Evolutionary conservation across 2,329 filamentous ascomycete genomes (phyloP).

Genomic region (Neonectria sp.): DNA sequence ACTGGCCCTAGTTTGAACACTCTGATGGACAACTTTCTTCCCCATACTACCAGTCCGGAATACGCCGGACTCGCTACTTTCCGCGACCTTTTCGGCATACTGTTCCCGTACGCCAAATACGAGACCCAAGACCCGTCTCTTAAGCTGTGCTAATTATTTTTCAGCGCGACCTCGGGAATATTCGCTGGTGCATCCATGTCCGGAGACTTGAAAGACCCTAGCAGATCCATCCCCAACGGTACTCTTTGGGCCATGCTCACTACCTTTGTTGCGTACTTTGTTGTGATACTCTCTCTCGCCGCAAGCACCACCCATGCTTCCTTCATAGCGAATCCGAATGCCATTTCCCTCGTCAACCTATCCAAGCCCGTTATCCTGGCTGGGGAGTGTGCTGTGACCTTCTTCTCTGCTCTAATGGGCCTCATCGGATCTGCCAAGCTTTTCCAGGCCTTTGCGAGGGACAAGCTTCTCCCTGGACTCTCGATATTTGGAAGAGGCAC

Average conservation of each 20-base stretch:
- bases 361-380: conserved; percentile 81
- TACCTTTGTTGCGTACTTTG: conserved; percentile 82
- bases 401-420: conserved; percentile 91
- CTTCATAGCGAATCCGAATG: conserved; percentile 81
- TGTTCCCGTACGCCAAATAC: conserved; percentile 73
- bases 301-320: conserved; percentile 81
- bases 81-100: conserved; percentile 86
- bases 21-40: conserved; percentile 80
- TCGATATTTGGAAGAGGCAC: conserved; percentile 82
- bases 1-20: conserved; percentile 83
- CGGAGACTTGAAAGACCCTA: conserved; percentile 85
- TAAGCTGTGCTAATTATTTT: conserved; percentile 44
- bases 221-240: conserved; percentile 87
- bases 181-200: conserved; percentile 90
- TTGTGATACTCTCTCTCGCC: conserved; percentile 85
- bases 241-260: conserved; percentile 83
- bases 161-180: conserved; percentile 67
- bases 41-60: conserved; percentile 75
- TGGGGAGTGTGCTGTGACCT: conserved; percentile 85
- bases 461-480: conserved; percentile 84
- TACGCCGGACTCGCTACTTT: conserved; percentile 78
- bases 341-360: conserved; percentile 86
- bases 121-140: background rate
- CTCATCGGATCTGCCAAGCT: conserved; percentile 89
- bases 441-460: conserved; percentile 85